phyloP scores from a whole-genome alignment of 441 rosid species.

The Bocquillonia castaneifolia region DNA sequence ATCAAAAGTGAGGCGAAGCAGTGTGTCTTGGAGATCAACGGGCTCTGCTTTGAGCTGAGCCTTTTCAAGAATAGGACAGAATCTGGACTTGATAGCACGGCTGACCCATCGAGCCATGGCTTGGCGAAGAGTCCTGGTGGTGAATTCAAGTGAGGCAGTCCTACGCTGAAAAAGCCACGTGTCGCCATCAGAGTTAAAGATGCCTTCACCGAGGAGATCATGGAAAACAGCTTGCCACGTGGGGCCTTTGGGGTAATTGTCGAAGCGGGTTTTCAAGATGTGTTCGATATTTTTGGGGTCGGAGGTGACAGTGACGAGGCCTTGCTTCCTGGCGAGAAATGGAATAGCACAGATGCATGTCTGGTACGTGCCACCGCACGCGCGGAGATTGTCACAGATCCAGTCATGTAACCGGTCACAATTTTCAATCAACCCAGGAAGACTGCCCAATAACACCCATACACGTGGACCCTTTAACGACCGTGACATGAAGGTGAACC shows the following conservation, averaged over 20 bases:
- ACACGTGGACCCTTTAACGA: constrained; percentile 81
- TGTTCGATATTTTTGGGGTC: constrained; percentile 89
- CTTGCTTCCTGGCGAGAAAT: constrained; percentile 71
- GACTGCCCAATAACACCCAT: constrained; percentile 85
- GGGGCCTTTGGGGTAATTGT: constrained; percentile 95
- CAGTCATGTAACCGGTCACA: constrained; percentile 91
- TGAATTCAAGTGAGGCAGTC: constrained; percentile 94
- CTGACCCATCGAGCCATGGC: constrained; percentile 98
- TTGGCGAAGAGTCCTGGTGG: constrained; percentile 94
- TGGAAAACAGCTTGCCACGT: constrained; percentile 96
- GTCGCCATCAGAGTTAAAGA: constrained; percentile 88
- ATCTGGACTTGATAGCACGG: constrained; percentile 61
- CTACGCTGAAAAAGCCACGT: constrained; percentile 92
- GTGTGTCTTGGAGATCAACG: constrained; percentile 82
- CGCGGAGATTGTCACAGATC: constrained; percentile 91
- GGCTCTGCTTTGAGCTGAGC: constrained; percentile 47
- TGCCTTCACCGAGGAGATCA: constrained; percentile 86
- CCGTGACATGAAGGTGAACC: constrained; percentile 93
- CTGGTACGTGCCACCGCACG: constrained; percentile 94
- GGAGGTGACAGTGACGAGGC: constrained; percentile 95
- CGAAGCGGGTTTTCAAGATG: constrained; percentile 74
- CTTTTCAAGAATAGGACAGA: constrained; percentile 59
- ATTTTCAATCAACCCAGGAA: constrained; percentile 84
- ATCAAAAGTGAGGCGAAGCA: constrained; percentile 92
- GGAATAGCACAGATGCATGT: constrained; percentile 93